Evolutionary conservation across 768 basidiomycete species (phyloP).

Genomic region (Thelephora aurantiotincta): DNA sequence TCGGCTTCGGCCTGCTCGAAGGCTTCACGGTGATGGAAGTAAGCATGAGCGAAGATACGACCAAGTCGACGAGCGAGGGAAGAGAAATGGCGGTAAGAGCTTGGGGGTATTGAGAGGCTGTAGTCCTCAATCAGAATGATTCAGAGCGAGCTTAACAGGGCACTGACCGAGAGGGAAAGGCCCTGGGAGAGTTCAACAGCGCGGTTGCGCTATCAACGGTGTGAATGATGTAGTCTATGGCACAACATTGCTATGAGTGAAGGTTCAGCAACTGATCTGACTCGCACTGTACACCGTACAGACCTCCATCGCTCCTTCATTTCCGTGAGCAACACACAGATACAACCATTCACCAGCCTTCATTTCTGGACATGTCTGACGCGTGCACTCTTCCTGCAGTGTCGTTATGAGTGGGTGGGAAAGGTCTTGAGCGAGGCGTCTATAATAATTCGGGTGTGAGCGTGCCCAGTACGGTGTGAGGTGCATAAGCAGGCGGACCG

Average conservation of each 20-base stretch:
- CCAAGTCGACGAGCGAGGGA: constrained; percentile 85
- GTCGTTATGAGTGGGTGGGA: constrained; percentile 75
- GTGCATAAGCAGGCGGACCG: constrained; percentile 21
- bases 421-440: constrained; percentile 79
- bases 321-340: constrained; percentile 89
- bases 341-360: constrained; percentile 98
- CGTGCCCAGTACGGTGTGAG: neutral
- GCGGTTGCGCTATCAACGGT: constrained; percentile 91
- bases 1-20: constrained; percentile 88
- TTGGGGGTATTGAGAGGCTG: constrained; percentile 69
- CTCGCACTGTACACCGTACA: constrained; percentile 6
- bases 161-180: constrained; percentile 79
- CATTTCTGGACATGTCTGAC: constrained; percentile 88
- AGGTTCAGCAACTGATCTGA: neutral
- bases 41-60: constrained; percentile 92
- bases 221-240: constrained; percentile 91
- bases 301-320: constrained; percentile 78
- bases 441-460: constrained; percentile 14
- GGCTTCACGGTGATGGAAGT: constrained; percentile 85
- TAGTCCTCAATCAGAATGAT: neutral
- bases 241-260: constrained; percentile 70
- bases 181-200: constrained; percentile 76
- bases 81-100: constrained; percentile 79
- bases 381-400: constrained; percentile 78
- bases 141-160: constrained; percentile 7